Conservation (phyloP, 1,139 yeast species). For the Candida neerlandica region DNA sequence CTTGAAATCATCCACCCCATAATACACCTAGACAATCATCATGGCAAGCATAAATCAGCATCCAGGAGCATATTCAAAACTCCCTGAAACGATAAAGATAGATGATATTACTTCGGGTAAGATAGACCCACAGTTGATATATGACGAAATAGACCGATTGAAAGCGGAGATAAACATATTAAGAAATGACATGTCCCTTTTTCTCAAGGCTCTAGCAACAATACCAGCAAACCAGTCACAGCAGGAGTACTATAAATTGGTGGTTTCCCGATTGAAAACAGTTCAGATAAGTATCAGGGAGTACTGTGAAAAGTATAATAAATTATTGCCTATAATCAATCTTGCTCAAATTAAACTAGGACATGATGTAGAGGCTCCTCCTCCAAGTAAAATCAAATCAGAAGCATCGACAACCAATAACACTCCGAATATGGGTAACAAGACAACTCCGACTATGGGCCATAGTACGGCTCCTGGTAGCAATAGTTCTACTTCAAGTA, state of each 20-base stretch:
- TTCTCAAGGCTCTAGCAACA: constrained; percentile 41
- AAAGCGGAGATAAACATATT: constrained; percentile 47
- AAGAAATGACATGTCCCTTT: constrained; percentile 47
- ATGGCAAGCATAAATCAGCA: neutral
- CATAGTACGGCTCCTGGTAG: constrained; percentile 4
- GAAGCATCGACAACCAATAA: constrained; percentile 12
- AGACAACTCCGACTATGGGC: constrained; percentile 11
- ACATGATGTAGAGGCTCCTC: constrained; percentile 44
- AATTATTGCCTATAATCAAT: constrained; percentile 51
- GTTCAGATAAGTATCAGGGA: constrained; percentile 44
- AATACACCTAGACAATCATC: neutral
- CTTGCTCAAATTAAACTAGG: constrained; percentile 53
- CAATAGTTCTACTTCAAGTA: neutral
- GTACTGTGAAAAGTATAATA: constrained; percentile 47
- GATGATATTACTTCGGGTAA: constrained; percentile 50
- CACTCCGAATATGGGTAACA: constrained; percentile 13
- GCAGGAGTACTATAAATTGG: constrained; percentile 36
- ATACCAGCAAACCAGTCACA: constrained; percentile 40
- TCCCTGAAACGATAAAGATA: constrained; percentile 45
- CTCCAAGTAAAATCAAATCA: constrained; percentile 14
- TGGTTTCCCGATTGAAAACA: constrained; percentile 33
- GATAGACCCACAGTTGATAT: constrained; percentile 40
- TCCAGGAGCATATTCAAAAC: constrained; percentile 16
- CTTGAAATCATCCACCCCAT: neutral
- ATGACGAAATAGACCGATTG: constrained; percentile 43